Percentiles rank a stretch among this genome's conserved stretches.
These are phyloP conservation scores for Rehmannia glutinosa DNA, from an alignment of 257 asterid genomes.

Conservation along the genomic window DNA sequence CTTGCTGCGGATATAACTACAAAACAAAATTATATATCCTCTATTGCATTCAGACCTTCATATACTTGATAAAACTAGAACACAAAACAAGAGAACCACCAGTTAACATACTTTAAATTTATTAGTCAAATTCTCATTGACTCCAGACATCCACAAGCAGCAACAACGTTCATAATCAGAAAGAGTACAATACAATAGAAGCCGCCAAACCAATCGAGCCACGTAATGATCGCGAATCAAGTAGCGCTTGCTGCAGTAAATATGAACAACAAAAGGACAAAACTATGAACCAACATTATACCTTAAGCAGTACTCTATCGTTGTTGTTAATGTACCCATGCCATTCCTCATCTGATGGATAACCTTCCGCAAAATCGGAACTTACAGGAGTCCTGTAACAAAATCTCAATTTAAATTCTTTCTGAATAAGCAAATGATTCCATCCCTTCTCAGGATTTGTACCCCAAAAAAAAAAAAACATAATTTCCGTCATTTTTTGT, in stretches of 20 bases:
- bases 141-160: not conserved
- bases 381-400: constrained; percentile 73
- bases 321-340: constrained; percentile 83
- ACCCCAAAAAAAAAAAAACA: not conserved
- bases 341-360: constrained; percentile 96
- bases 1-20: too few relatives aligned
- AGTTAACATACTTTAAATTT: not conserved
- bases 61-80: not conserved
- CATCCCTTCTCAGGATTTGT: too few relatives aligned
- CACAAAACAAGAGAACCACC: not conserved
- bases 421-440: not conserved
- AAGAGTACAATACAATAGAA: too few relatives aligned
- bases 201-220: too few relatives aligned
- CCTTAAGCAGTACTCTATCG: constrained; percentile 94
- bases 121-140: not conserved
- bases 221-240: too few relatives aligned
- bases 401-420: constrained; percentile 7
- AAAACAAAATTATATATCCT: not conserved
- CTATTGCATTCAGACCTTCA: not conserved
- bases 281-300: constrained; percentile 14
- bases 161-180: not conserved
- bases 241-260: not conserved
- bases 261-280: not conserved
- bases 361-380: constrained; percentile 63
- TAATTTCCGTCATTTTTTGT: too few relatives aligned